Conservation (phyloP, 2,329 filamentous ascomycete genomes). For the Dothiorella sarmentorum region DNA sequence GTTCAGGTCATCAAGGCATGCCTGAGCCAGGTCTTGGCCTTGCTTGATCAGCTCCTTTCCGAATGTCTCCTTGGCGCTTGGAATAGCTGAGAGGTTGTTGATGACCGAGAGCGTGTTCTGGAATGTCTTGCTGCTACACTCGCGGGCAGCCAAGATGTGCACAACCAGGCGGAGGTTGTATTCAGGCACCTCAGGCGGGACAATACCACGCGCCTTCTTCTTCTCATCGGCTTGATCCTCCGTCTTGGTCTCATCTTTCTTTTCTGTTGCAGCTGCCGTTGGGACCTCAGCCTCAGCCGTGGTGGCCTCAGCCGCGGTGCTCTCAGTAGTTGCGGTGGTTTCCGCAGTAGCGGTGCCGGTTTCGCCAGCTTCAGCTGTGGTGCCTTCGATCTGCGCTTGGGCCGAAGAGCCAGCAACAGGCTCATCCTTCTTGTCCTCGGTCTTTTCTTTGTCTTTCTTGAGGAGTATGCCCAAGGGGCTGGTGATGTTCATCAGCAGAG, state of each 20-base stretch:
- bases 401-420: conserved; percentile 31
- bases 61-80: conserved; percentile 83
- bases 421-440: conserved; percentile 46
- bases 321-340: conserved; percentile 5
- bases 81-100: conserved; percentile 92
- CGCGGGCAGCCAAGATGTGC: conserved; percentile 90
- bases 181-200: conserved; percentile 80
- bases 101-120: conserved; percentile 97
- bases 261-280: conserved; percentile 26
- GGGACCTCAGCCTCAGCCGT: conserved; percentile 11
- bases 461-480: conserved; percentile 77
- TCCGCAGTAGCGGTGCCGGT: conserved; percentile 37
- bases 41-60: conserved; percentile 89
- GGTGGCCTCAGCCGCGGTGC: conserved; percentile 36
- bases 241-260: conserved; percentile 34
- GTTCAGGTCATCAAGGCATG: conserved; percentile 79
- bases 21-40: conserved; percentile 77
- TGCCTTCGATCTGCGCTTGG: conserved; percentile 21
- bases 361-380: conserved; percentile 22
- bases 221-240: conserved; percentile 51
- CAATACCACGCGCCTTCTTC: conserved; percentile 62
- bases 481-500: conserved; percentile 83
- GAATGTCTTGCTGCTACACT: conserved; percentile 97
- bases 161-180: conserved; percentile 91
- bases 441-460: conserved; percentile 74